A percentile compares a stretch with the other conserved stretches of the same genome.
Evolutionary conservation across 805 yeast species (phyloP).

Genomic region (Lachancea kluyveri): DNA sequence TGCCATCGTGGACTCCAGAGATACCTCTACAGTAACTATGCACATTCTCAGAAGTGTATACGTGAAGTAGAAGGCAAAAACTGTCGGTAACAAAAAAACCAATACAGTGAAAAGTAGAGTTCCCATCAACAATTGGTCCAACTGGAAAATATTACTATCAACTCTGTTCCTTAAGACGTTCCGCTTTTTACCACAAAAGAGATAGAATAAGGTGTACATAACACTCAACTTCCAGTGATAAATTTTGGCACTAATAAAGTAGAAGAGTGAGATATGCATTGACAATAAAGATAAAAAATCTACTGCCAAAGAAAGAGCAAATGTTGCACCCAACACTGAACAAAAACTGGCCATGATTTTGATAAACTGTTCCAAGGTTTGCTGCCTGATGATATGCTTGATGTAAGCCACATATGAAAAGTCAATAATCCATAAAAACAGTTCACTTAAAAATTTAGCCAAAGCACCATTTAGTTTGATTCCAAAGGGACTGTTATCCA

Average conservation of each 20-base stretch:
- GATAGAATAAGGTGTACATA: constrained; percentile 66
- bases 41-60: constrained; percentile 58
- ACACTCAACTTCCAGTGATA: constrained; percentile 69
- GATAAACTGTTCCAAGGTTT: constrained; percentile 27
- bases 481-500: constrained; percentile 90
- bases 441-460: constrained; percentile 78
- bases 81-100: constrained; percentile 78
- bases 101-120: constrained; percentile 80
- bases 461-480: constrained; percentile 84
- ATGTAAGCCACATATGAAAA: constrained; percentile 45
- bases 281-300: constrained; percentile 62
- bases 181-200: constrained; percentile 85
- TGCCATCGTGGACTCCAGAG: constrained; percentile 55
- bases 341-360: constrained; percentile 34
- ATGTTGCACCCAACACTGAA: constrained; percentile 57
- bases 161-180: constrained; percentile 80
- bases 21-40: constrained; percentile 42
- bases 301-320: constrained; percentile 56
- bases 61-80: constrained; percentile 71
- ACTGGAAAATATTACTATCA: constrained; percentile 76
- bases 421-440: constrained; percentile 77
- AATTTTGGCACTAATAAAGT: constrained; percentile 70
- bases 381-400: constrained; percentile 14
- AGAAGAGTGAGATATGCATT: constrained; percentile 70
- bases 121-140: constrained; percentile 84